Percentiles rank a stretch among this genome's conserved stretches.
Evolutionary conservation across 2,329 filamentous ascomycete genomes (phyloP).

Genomic region (Chaetomium sp.): DNA sequence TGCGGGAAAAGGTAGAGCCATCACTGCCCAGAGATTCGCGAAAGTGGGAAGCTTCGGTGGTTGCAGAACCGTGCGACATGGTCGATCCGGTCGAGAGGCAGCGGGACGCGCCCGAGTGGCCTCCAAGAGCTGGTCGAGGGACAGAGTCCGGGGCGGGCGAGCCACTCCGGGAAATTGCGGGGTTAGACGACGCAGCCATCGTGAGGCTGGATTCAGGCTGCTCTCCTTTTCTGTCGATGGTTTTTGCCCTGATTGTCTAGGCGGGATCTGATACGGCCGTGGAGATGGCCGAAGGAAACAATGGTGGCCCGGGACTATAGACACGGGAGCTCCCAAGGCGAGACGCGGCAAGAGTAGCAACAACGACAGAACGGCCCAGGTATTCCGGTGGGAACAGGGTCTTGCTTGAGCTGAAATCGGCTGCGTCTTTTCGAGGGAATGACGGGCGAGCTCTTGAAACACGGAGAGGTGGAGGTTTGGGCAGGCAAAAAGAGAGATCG

Average conservation of each 20-base stretch:
- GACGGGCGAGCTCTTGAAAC: not conserved
- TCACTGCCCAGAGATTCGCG: conserved; percentile 60
- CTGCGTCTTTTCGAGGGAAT: conserved; percentile 5
- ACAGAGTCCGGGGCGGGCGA: conserved; percentile 67
- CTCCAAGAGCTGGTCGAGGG: conserved; percentile 64
- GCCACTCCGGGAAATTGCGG: conserved; percentile 50
- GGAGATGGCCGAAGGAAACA: conserved; percentile 10
- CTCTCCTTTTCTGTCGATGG: not conserved
- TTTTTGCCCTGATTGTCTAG: not conserved
- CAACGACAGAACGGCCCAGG: not conserved
- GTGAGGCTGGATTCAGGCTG: conserved; percentile 13
- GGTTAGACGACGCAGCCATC: conserved; percentile 44
- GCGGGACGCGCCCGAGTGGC: conserved; percentile 61
- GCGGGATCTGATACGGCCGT: not conserved
- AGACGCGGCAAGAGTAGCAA: not conserved
- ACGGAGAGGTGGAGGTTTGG: conserved; percentile 18
- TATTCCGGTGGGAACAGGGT: not conserved
- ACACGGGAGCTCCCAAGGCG: conserved; percentile 12
- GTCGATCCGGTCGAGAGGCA: conserved; percentile 66
- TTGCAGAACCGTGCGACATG: conserved; percentile 56
- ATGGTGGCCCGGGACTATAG: conserved; percentile 4
- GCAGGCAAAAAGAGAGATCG: conserved; percentile 4
- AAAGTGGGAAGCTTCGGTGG: conserved; percentile 48
- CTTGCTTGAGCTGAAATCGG: not conserved
- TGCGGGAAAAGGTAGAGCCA: conserved; percentile 56